Evolutionary conservation across 768 basidiomycete species (phyloP), one percentile per base, ranked within the genome.

Genomic region (Boletus patriciae): DNA sequence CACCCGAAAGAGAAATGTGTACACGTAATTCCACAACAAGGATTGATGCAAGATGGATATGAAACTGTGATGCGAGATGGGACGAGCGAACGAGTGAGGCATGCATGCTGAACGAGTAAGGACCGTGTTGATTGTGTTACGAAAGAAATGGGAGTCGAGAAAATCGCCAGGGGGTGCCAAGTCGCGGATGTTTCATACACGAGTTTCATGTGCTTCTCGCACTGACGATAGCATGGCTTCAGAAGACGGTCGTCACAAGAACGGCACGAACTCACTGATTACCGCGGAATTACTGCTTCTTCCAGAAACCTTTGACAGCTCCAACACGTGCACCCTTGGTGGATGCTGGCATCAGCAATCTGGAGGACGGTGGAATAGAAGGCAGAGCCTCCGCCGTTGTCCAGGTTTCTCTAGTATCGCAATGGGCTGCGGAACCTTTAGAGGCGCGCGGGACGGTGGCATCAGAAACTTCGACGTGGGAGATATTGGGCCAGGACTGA

Each of bases 11-110:
- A 36, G 59, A 59, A 57, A 55, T 68, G 68, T 70, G 55, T 71
- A 70, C 70, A 70, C 59, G 55, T 72, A 70, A 63, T 70, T 67
- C 70, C 70, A 70, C 69, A 70, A 70, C 69, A 66, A 43, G 51
- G 53, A 51, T 60, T 50, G 61, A 63, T 63, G 58, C 63, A 37
- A 43, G 62, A 53, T 34, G 23, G 55, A 61, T 52, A 57, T 49
- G 58, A 52, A 43, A 46, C 11, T 45, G 46, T 37, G 47, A 61
- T 49, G 53, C 36, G 18, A 45, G 60, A 31, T 46, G 11, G 29
- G 48, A 52, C 16, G 50, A 33, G 10, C 6, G 21, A 64, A 63
- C 4, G 61, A 18, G 67, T 56, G 50, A 43, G 23, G 34, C 12
- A 10, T 21, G 34, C 33, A 38, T 50, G 52, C 45, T 36, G 49